Percentiles rank a stretch among this genome's conserved stretches.
These are phyloP conservation scores for Aspergillus cavernicola DNA, from an alignment of 495 filamentous ascomycete genomes.

Conservation along the genomic window DNA sequence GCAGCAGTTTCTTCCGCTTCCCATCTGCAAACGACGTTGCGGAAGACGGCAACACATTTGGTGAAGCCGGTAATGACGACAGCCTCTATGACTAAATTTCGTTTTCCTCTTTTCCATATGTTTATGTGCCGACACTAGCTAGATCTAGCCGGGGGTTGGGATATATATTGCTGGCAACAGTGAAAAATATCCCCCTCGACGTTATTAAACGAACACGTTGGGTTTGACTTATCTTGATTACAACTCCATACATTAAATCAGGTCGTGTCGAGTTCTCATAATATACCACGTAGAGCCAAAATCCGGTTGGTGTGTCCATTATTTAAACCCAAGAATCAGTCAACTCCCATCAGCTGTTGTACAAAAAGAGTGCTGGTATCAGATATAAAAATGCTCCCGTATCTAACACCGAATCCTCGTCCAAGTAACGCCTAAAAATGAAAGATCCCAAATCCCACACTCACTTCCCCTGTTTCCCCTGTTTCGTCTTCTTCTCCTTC, in stretches of 20 bases:
- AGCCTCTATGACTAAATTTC: slow-evolving; percentile 68
- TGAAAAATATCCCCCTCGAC: slow-evolving; percentile 8
- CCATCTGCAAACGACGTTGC: slow-evolving; percentile 65
- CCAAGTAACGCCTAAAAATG: not conserved
- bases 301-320: not conserved
- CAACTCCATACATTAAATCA: not conserved
- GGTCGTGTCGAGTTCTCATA: not conserved
- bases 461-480: slow-evolving; percentile 25
- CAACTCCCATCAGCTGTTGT: not conserved
- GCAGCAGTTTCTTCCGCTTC: slow-evolving; percentile 96
- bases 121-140: slow-evolving; percentile 20
- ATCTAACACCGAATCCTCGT: slow-evolving; percentile 1
- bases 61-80: slow-evolving; percentile 82
- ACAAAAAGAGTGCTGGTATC: slow-evolving; percentile 6
- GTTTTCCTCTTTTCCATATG: slow-evolving; percentile 18
- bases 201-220: slow-evolving; percentile 12
- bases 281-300: not conserved
- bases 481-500: slow-evolving; percentile 29
- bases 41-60: slow-evolving; percentile 60
- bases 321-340: not conserved
- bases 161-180: slow-evolving; percentile 12
- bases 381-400: slow-evolving; percentile 1
- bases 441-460: not conserved
- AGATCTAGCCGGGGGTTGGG: slow-evolving; percentile 20
- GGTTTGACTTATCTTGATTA: slow-evolving; percentile 4